Percentiles rank a stretch among this genome's conserved stretches.
Evolutionary conservation across 2,329 filamentous ascomycete species (phyloP).

Genomic region (Fusarium nematophilum): DNA sequence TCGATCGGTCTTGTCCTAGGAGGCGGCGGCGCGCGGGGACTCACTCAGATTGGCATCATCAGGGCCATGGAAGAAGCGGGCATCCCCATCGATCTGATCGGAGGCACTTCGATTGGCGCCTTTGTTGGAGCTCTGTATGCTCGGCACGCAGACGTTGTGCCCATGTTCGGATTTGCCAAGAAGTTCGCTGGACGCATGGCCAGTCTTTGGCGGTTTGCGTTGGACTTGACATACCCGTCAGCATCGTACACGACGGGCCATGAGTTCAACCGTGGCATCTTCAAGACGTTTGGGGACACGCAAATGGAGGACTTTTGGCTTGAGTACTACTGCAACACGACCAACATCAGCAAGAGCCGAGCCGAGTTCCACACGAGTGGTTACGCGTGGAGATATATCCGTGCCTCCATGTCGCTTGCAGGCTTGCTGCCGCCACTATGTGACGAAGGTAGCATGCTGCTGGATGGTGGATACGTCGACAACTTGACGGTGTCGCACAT

Average conservation of each 20-base stretch:
- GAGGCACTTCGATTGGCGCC: constrained; percentile 94
- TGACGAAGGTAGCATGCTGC: constrained; percentile 95
- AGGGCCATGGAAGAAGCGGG: constrained; percentile 95
- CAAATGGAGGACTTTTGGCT: constrained; percentile 99
- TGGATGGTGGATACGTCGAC: constrained; percentile 97
- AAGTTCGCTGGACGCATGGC: constrained; percentile 99
- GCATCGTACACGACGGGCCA: constrained; percentile 98
- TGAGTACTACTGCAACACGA: constrained; percentile 99
- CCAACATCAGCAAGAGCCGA: constrained; percentile 95
- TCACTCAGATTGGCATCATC: constrained; percentile 94
- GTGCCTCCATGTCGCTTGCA: constrained; percentile 96
- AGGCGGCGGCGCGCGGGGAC: constrained; percentile 90
- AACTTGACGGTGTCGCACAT: constrained; percentile 97
- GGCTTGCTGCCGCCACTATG: constrained; percentile 93
- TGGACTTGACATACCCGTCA: constrained; percentile 95
- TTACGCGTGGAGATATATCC: constrained; percentile 97
- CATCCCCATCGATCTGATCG: constrained; percentile 94
- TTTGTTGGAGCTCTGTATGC: constrained; percentile 97
- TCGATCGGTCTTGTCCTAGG: constrained; percentile 94
- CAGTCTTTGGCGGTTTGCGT: constrained; percentile 97
- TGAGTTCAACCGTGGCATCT: constrained; percentile 98
- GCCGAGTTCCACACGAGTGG: constrained; percentile 94
- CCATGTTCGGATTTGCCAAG: constrained; percentile 96
- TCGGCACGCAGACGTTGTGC: constrained; percentile 94
- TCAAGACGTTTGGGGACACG: constrained; percentile 96